Evolutionary conservation across 1,284 basidiomycete genomes (phyloP), one percentile per base, ranked within the genome.

Genomic region (Chiua sp.): DNA sequence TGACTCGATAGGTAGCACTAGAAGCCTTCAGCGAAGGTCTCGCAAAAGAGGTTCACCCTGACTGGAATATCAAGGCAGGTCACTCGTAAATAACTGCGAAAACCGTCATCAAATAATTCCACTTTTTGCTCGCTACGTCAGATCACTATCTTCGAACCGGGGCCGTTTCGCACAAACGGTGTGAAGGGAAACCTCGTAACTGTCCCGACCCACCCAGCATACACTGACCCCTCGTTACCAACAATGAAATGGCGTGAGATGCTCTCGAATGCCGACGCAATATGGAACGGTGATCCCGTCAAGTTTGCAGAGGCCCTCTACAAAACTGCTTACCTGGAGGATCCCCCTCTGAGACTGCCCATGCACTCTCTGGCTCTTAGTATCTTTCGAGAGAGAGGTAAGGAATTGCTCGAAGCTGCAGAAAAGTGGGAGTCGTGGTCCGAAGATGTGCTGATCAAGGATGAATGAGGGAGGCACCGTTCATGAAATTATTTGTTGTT

Each of bases 381-480:
- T 3, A 1, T 20, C 3, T n/a, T 64, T 23, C 63, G 59, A 55
- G 18, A 50, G 23, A 72, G 64, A 53, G 59, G 60, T 8, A 56
- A 57, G 32, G 50, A 61, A 3, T 47, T 73, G 10, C 30, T 63
- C 7, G 64, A 65, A 50, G 59, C 63, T 18, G 63, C 62, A 2
- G 61, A 72, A 44, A 56, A 69, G 33, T 73, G 68, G 59, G 68
- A 62, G 26, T 60, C 65, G 20, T 76, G 70, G 75, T 74, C 75
- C 3, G 69, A 72, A 28, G 67, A 66, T n/a, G 23, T 67, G 18
- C 51, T 62, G 55, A 18, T 63, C 6, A 53, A 63, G 18, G 37
- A 39, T 20, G 37, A 39, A 7, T 20, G 37, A 18, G 12, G 16
- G 16, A n/a, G n/a, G n/a, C n/a, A n/a, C n/a, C n/a, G n/a, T n/a